Evolutionary conservation across 2,329 filamentous ascomycete genomes (phyloP), one percentile per base, ranked within the genome.

Genomic region (Grosmannia penicillata): DNA sequence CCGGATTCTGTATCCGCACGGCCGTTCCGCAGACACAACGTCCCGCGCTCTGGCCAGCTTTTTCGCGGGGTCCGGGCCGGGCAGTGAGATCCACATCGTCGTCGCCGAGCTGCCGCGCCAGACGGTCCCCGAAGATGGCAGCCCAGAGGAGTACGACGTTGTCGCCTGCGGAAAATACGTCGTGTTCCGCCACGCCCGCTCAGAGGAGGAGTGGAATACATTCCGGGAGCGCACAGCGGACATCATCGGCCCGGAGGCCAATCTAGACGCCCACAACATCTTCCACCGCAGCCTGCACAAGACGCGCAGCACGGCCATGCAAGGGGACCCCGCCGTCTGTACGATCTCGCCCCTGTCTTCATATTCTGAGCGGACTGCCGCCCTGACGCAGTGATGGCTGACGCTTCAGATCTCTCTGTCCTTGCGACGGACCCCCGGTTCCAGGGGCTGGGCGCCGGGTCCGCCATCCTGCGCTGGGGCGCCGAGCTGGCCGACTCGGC

Each of bases 91-190:
- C 33, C 28, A 2, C 6, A 34, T 49, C 6, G 9, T 52, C 25
- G 49, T 54, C 7, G 53, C 52, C 13, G 54, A 56, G 42, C 41
- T 48, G 15, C 28, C 47, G 8, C 42, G 42, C 1, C 41, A 46
- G 3, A 38, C 27, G 5, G 38, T 18, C 7, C 24, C 29, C 9
- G 37, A n/a, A n/a, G n/a, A n/a, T n/a, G n/a, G n/a, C n/a, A n/a
- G n/a, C n/a, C n/a, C n/a, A n/a, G n/a, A n/a, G 24, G 4, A 35
- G 48, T 36, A 28, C 27, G n/a, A 54, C 38, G 41, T 57, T 8
- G 48, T 55, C 7, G 55, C 51, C 13, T 55, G 50, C 31, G 47
- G 47, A 17, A 52, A 51, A 36, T 56, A 52, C 51, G 29, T 22
- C 13, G 28, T 53, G 7, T 39, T 45, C 18, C 47, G 42, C 13